Percentiles rank a stretch among this genome's conserved stretches.
These are phyloP conservation scores for Fusarium gaditjirri DNA, from an alignment of 2,329 filamentous ascomycete species.

Conservation along the genomic window DNA sequence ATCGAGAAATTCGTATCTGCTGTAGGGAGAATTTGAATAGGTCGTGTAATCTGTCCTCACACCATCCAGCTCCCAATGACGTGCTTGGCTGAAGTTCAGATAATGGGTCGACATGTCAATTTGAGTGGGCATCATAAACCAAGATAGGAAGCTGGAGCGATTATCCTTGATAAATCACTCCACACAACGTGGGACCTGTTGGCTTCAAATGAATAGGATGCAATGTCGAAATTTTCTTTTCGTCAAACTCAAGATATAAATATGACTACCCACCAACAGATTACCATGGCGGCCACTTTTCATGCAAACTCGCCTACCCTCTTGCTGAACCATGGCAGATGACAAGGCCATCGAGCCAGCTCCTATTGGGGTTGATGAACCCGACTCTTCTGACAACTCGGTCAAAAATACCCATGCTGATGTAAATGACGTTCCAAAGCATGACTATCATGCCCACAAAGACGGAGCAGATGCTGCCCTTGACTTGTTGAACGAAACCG, in stretches of 20 bases:
- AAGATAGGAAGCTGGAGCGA: not conserved
- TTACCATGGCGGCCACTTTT: fast-evolving
- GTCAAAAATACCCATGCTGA: not conserved
- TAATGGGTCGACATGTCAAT: not conserved
- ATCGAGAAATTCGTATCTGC: not conserved
- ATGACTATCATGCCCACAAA: not conserved
- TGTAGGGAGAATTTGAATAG: not conserved
- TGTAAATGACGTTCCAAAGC: not conserved
- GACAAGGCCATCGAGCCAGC: not conserved
- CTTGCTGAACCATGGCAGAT: not conserved
- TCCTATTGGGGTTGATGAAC: not conserved
- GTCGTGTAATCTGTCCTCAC: not conserved
- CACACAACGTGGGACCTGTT: not conserved
- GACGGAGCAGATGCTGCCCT: constrained; percentile 30
- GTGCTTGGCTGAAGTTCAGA: not conserved
- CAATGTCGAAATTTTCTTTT: not conserved
- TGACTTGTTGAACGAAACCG: constrained; percentile 28
- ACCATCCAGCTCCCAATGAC: not conserved
- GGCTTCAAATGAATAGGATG: not conserved
- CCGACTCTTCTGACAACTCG: not conserved
- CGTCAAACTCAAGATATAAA: not conserved
- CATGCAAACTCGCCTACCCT: not conserved
- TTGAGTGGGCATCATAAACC: not conserved
- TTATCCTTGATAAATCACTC: not conserved
- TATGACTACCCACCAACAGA: fast-evolving